These are phyloP conservation scores for Luvunga scandens DNA, from an alignment of 345 rosid species.

Conservation along the genomic window DNA sequence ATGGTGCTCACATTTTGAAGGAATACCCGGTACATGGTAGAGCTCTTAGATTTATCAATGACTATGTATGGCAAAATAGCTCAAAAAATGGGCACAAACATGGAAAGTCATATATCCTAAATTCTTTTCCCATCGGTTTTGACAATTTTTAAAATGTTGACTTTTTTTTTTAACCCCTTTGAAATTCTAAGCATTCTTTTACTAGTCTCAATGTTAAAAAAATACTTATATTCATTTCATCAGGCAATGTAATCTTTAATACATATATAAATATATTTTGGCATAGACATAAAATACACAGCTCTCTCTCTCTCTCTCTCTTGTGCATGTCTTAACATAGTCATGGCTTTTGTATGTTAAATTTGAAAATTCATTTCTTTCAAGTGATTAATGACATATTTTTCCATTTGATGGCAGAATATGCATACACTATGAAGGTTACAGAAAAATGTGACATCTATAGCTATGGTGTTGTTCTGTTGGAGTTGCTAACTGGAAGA, in stretches of 20 bases:
- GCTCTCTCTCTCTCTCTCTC: neutral
- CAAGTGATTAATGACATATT: neutral
- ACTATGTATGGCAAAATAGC: no score
- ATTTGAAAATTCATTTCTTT: neutral
- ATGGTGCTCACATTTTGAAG: neutral
- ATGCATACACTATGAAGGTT: slow-evolving; percentile 95
- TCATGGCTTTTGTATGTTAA: neutral
- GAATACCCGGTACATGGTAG: neutral
- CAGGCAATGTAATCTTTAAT: neutral
- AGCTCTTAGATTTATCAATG: neutral
- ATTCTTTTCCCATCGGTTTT: neutral
- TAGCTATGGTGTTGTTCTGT: slow-evolving; percentile 87
- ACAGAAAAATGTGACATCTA: slow-evolving; percentile 96
- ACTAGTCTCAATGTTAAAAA: neutral
- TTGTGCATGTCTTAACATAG: neutral
- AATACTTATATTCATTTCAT: neutral
- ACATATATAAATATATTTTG: neutral
- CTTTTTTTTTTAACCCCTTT: neutral
- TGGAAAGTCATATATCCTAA: neutral
- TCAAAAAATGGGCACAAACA: neutral
- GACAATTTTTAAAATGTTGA: neutral
- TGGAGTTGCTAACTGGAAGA: slow-evolving; percentile 80
- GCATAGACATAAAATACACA: neutral
- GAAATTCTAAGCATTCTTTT: neutral
- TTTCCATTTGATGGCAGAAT: slow-evolving; percentile 43